These are phyloP conservation scores for Anthoceros angustus DNA, from an alignment of 225 moss, liverwort and hornwort species.

Conservation along the genomic window DNA sequence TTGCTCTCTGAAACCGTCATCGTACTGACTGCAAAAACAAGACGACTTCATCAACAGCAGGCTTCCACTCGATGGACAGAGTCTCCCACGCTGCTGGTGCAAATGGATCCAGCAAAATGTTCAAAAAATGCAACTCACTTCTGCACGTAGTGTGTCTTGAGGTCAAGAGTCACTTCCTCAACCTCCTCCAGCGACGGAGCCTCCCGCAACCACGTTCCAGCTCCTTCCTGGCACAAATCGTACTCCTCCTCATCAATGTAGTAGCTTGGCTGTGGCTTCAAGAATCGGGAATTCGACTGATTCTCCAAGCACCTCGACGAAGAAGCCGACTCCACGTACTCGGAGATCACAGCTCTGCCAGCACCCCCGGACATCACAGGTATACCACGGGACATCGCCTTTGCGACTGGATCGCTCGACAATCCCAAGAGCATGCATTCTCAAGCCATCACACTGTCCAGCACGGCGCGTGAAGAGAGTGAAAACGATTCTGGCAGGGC, in stretches of 20 bases:
- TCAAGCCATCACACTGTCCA: too few relatives aligned
- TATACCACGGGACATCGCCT: neutral
- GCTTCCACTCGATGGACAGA: too few relatives aligned
- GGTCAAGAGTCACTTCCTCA: slow-evolving; percentile 47
- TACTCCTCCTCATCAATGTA: slow-evolving; percentile 58
- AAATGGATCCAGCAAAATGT: neutral
- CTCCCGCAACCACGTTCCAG: slow-evolving; percentile 26
- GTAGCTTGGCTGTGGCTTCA: slow-evolving; percentile 47
- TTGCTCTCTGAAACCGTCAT: slow-evolving; percentile 24
- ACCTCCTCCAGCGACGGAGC: slow-evolving; percentile 63
- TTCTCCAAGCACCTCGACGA: neutral
- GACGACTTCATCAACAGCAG: neutral
- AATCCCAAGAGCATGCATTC: neutral
- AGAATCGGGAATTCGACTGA: slow-evolving; percentile 22
- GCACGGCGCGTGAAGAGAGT: too few relatives aligned
- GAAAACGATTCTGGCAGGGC: too few relatives aligned
- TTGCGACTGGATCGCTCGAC: neutral
- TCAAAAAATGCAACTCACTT: slow-evolving; percentile 20
- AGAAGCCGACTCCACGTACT: neutral
- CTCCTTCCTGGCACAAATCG: slow-evolving; percentile 55
- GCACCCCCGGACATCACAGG: neutral
- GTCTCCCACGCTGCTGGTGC: too few relatives aligned
- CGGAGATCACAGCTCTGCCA: neutral
- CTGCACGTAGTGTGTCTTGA: slow-evolving; percentile 48
- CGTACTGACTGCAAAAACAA: slow-evolving; percentile 5